These are phyloP conservation scores for Cerioporus squamosus DNA, from an alignment of 1,284 basidiomycete species.

Conservation along the genomic window DNA sequence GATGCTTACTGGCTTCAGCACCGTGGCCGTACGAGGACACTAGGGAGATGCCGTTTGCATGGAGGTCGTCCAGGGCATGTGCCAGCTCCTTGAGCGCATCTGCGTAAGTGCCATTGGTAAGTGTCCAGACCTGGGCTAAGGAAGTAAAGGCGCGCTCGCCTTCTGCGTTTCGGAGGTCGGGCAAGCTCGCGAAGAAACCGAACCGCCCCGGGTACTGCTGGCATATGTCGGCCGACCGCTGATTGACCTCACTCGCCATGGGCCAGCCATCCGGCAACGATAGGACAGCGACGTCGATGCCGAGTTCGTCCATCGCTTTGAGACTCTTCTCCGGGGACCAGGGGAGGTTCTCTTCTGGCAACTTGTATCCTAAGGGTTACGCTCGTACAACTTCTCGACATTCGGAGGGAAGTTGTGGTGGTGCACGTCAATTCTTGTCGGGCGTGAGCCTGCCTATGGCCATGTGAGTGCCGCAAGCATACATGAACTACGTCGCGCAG, in stretches of 20 bases:
- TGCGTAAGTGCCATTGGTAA: conserved; percentile 24
- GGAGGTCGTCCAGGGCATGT: conserved; percentile 59
- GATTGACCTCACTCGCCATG: conserved; percentile 56
- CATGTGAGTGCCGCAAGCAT: too few relatives aligned
- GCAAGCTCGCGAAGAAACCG: conserved; percentile 68
- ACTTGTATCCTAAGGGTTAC: conserved; percentile 58
- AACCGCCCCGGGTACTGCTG: conserved; percentile 54
- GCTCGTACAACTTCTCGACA: conserved; percentile 34
- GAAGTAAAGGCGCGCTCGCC: conserved; percentile 45
- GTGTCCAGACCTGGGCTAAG: too few relatives aligned
- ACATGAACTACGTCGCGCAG: too few relatives aligned
- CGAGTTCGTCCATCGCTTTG: conserved; percentile 59
- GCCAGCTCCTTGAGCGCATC: conserved; percentile 60
- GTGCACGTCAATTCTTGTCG: conserved; percentile 62
- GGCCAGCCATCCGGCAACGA: conserved; percentile 61
- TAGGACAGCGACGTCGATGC: conserved; percentile 60
- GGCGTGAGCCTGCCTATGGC: too few relatives aligned
- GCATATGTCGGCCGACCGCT: conserved; percentile 62
- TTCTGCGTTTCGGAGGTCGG: conserved; percentile 60
- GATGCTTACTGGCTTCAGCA: conserved; percentile 31
- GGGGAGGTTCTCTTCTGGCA: conserved; percentile 62
- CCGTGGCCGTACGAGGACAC: conserved; percentile 64
- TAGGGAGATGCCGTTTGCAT: conserved; percentile 63
- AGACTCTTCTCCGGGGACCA: conserved; percentile 62
- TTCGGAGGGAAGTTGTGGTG: conserved; percentile 66